These are phyloP conservation scores for Pyropia haitanensis DNA, from an alignment of 23 red algal genomes.

Conservation along the genomic window DNA sequence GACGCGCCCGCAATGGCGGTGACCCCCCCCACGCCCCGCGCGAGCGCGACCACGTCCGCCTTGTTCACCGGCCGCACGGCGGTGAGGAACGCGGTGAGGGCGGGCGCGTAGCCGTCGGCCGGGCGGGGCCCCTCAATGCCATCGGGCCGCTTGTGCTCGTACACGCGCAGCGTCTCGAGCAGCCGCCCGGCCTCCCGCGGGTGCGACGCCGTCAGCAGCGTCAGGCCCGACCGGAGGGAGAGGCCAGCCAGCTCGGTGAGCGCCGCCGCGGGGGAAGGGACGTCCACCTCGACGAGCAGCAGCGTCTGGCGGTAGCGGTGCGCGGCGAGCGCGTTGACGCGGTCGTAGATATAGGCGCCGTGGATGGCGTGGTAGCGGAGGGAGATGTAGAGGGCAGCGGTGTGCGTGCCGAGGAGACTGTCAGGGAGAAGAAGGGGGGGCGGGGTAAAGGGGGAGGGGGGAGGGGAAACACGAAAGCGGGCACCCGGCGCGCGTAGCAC, in stretches of 20 bases:
- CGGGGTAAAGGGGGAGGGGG: too few relatives aligned
- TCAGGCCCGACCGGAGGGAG: slow-evolving; percentile 47
- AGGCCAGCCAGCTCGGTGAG: slow-evolving; percentile 58
- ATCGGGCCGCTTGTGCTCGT: slow-evolving; percentile 67
- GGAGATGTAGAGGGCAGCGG: slow-evolving; percentile 73
- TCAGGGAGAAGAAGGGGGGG: neutral
- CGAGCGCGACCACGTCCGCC: slow-evolving; percentile 66
- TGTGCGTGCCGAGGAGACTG: slow-evolving; percentile 44
- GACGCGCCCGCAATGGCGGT: slow-evolving; percentile 24
- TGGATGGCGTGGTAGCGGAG: slow-evolving; percentile 60
- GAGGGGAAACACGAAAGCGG: too few relatives aligned
- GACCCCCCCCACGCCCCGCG: slow-evolving; percentile 52
- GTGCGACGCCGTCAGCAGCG: slow-evolving; percentile 48
- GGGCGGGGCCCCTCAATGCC: slow-evolving; percentile 34
- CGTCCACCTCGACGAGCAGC: slow-evolving; percentile 62
- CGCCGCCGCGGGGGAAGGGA: slow-evolving; percentile 21
- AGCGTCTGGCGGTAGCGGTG: slow-evolving; percentile 44
- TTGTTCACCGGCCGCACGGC: slow-evolving; percentile 63
- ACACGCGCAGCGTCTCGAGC: slow-evolving; percentile 65
- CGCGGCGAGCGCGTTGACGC: slow-evolving; percentile 35
- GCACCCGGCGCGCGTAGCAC: too few relatives aligned
- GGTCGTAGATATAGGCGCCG: slow-evolving; percentile 59
- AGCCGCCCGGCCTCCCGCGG: slow-evolving; percentile 64
- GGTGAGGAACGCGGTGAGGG: slow-evolving; percentile 50
- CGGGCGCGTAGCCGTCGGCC: slow-evolving; percentile 28